These are phyloP conservation scores for Penicillium taxi DNA, from an alignment of 495 filamentous ascomycete genomes.

Conservation along the genomic window DNA sequence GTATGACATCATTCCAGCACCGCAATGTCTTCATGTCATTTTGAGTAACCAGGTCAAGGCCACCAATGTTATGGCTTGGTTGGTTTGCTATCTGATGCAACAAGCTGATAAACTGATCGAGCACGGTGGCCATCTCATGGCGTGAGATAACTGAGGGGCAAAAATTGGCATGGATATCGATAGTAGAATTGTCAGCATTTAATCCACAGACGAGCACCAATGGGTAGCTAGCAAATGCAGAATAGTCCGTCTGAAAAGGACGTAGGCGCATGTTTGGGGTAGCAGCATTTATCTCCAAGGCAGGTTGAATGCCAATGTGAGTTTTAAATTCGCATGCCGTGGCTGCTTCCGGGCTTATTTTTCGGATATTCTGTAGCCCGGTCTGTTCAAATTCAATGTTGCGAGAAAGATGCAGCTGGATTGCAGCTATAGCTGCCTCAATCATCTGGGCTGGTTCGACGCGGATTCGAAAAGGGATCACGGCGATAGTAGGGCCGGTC, in stretches of 20 bases:
- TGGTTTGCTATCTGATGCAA: neutral
- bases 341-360: slow-evolving; percentile 6
- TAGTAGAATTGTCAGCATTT: neutral
- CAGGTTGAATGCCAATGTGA: neutral
- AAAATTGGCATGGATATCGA: neutral
- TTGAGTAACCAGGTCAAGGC: neutral
- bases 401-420: neutral
- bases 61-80: neutral
- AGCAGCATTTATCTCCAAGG: too few species aligned
- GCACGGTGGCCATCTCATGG: neutral
- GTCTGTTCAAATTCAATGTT: neutral
- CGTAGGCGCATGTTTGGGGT: neutral
- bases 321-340: neutral
- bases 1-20: neutral
- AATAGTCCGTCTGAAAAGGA: too few species aligned
- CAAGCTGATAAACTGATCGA: neutral
- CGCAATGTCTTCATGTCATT: neutral
- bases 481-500: slow-evolving; percentile 4
- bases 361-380: neutral
- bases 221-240: neutral
- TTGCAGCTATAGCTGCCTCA: neutral
- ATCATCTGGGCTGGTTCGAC: neutral
- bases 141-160: neutral
- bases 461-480: slow-evolving; percentile 16
- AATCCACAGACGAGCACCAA: neutral